phyloP scores from a whole-genome alignment of 257 asterid genomes.

The Solanum sparsipilum region DNA sequence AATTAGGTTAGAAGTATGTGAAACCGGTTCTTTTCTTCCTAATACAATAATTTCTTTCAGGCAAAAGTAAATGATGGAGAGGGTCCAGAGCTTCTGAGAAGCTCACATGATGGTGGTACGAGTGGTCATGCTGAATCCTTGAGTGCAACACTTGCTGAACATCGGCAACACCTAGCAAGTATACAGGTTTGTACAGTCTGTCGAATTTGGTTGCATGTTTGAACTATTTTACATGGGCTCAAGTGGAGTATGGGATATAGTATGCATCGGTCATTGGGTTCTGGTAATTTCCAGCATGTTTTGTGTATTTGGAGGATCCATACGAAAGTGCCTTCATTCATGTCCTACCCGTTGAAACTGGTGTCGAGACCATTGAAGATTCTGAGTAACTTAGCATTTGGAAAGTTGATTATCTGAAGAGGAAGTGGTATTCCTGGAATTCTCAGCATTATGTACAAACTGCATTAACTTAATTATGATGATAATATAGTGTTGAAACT shows the following conservation, averaged over 20 bases:
- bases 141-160: conserved; percentile 86
- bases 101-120: conserved; percentile 53
- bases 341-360: neutral
- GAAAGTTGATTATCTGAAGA: neutral
- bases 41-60: conserved; percentile 27
- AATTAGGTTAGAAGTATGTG: neutral
- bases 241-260: neutral
- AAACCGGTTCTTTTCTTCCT: neutral
- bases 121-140: conserved; percentile 86
- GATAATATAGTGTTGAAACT: neutral
- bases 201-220: neutral
- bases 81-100: conserved; percentile 89
- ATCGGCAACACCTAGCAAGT: conserved; percentile 88
- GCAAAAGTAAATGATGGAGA: conserved; percentile 90
- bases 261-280: neutral
- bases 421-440: neutral
- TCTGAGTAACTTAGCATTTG: neutral
- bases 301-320: neutral
- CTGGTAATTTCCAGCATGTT: neutral
- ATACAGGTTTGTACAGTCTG: conserved; percentile 53
- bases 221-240: neutral
- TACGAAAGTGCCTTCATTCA: neutral
- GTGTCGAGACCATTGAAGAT: neutral
- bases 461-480: neutral
- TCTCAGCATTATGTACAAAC: neutral